Base-by-base conservation (phyloP, 106 monocot genomes). In the Vanilla planifolia region DNA sequence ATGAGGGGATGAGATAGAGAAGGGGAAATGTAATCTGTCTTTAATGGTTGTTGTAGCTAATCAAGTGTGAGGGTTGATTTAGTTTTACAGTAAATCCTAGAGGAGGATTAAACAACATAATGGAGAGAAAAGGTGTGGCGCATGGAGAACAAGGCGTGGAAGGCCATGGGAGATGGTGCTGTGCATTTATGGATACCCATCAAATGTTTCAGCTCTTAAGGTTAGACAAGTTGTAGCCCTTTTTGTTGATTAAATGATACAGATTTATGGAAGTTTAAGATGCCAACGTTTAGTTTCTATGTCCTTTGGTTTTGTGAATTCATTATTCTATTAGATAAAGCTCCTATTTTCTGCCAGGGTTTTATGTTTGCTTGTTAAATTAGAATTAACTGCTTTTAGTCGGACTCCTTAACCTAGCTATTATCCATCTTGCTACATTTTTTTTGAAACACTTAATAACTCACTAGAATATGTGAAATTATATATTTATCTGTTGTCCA, bases 151-250 rank as follows among this genome's bases (percentile, higher is more conserved):
- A 15, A 91, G 81, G 61, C 33, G 67, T 2, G 84, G 84, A 20
- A 72, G 95, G 14, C 95, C 95, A 15, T 96, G 95, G 95, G 95
- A 96, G 65, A 96, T 96, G 95, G 67, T 96, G 24, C 63, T 96
- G 26, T 96, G 95, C 74, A 87, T 96, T 55, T 72, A 96, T 61
- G 95, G 95, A 9, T 96, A 91, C 51, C 90, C 84, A 6, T 68
- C 95, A 20, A 87, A 91, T 63, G 75, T 96, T 26, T 65, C 87
- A 23, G 95, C 95, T 8, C 87, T 96, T 45, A 89, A 86, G 83
- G 95, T 95, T 45, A 16, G 20, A 34, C 35, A 20, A 7, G 33
- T 17, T 35, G 16, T 5, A 55, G 4, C n/a, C 53, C 21, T 57
- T 13, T 17, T 5, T 10, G 8, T 35, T 21, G 19, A 17, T 32